phyloP scores from a whole-genome alignment of 768 basidiomycete genomes.

The Leccinellum albellum region DNA sequence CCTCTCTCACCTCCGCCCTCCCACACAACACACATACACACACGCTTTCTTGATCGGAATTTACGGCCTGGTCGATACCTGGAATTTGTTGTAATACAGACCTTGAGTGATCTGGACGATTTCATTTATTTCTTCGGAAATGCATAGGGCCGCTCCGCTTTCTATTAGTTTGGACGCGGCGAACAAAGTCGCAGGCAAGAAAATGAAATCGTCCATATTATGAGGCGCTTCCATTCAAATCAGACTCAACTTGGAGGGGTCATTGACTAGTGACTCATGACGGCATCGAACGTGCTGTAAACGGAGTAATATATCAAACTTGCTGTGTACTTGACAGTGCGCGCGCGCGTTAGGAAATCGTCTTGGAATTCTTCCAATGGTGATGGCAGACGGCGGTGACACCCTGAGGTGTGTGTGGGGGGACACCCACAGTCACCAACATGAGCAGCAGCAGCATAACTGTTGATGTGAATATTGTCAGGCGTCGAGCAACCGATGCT shows the following conservation, averaged over 20 bases:
- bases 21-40: not conserved
- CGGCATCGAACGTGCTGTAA: not conserved
- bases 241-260: not conserved
- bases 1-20: not conserved
- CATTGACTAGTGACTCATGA: not conserved
- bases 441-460: not conserved
- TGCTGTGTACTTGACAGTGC: not conserved
- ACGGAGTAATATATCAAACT: not conserved
- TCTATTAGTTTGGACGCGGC: not conserved
- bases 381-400: too few relatives aligned
- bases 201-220: conserved; percentile 10
- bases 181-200: not conserved
- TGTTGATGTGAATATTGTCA: not conserved
- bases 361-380: not conserved
- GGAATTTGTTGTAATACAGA: conserved; percentile 35
- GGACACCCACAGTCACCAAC: not conserved
- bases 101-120: conserved; percentile 26
- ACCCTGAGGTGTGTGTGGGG: not conserved
- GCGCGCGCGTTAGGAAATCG: conserved; percentile 7
- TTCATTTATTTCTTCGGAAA: not conserved
- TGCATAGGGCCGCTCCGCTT: not conserved
- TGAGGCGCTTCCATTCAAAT: conserved; percentile 18
- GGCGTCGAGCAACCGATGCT: not conserved
- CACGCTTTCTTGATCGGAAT: conserved; percentile 25
- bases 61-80: conserved; percentile 32